Conservation (phyloP, 2,329 filamentous ascomycete species). For the Stachybotrys chlorohalonatus region DNA sequence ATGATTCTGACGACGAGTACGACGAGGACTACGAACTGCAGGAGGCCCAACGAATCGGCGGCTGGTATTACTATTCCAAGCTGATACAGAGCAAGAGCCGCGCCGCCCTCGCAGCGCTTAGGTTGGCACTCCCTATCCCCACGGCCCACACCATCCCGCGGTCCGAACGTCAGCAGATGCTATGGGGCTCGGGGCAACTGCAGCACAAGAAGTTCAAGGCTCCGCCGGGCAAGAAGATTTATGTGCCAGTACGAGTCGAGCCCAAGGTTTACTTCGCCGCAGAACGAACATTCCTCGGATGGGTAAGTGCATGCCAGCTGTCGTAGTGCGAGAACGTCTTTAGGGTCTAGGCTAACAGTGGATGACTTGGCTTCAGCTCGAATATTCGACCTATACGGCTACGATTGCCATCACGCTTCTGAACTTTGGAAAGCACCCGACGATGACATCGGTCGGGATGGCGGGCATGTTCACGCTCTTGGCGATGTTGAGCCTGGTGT, state of each 20-base stretch:
- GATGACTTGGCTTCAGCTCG: slow-evolving; percentile 47
- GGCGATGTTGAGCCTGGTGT: slow-evolving; percentile 68
- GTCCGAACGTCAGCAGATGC: slow-evolving; percentile 41
- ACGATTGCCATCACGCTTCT: slow-evolving; percentile 77
- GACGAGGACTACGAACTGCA: slow-evolving; percentile 67
- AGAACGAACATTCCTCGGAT: slow-evolving; percentile 90
- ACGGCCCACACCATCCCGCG: slow-evolving; percentile 47
- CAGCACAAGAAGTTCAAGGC: slow-evolving; percentile 57
- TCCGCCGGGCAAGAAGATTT: slow-evolving; percentile 81
- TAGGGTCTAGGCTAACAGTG: neutral
- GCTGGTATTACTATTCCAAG: slow-evolving; percentile 63
- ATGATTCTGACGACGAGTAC: slow-evolving; percentile 77
- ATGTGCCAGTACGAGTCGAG: slow-evolving; percentile 91
- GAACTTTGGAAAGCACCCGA: slow-evolving; percentile 62
- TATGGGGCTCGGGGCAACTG: slow-evolving; percentile 47
- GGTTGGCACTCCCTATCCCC: slow-evolving; percentile 46
- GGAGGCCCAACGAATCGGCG: slow-evolving; percentile 67
- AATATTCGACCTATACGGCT: slow-evolving; percentile 91
- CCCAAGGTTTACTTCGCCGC: slow-evolving; percentile 97
- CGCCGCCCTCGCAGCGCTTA: slow-evolving; percentile 31
- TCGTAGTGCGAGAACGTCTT: no score
- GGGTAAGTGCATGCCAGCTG: slow-evolving; percentile 49
- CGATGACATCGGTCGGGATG: slow-evolving; percentile 52
- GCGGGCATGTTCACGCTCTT: slow-evolving; percentile 75
- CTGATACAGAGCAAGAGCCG: slow-evolving; percentile 40